Conservation (phyloP, 495 filamentous ascomycete genomes). For the Neurospora terricola region DNA sequence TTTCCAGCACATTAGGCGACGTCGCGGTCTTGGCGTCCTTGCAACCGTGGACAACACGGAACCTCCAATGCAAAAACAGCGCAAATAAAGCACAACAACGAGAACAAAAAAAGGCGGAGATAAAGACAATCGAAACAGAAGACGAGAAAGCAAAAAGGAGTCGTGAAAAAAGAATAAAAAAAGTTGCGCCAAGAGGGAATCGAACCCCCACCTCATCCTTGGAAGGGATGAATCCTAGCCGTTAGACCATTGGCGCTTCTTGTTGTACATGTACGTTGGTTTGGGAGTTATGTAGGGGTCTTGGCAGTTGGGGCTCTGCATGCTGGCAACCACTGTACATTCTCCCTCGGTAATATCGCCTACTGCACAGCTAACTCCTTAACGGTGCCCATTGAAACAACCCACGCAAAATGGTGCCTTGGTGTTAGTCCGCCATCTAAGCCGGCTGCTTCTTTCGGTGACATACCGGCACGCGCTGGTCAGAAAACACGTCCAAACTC, state of each 20-base stretch:
- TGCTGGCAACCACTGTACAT: no score
- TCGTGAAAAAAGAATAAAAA: neutral
- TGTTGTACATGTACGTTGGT: accelerated
- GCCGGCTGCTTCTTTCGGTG: neutral
- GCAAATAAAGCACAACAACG: no score
- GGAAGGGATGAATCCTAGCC: neutral
- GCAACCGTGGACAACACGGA: no score
- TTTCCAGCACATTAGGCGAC: no score
- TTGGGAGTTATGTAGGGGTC: neutral
- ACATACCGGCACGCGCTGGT: neutral
- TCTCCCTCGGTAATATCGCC: no score
- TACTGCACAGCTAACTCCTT: neutral
- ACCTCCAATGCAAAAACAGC: no score
- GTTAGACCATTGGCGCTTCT: neutral
- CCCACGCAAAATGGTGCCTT: no score
- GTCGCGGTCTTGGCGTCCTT: no score
- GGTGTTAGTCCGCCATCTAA: neutral
- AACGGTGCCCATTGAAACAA: neutral
- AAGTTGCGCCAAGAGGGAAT: neutral
- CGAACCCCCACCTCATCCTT: neutral
- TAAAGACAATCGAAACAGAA: no score
- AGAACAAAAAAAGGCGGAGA: no score
- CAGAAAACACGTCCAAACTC: neutral
- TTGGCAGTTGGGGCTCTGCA: neutral
- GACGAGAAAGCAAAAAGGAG: no score